Base-by-base conservation (phyloP, 2,329 filamentous ascomycete genomes). In the Decorospora gaudefroyi region DNA sequence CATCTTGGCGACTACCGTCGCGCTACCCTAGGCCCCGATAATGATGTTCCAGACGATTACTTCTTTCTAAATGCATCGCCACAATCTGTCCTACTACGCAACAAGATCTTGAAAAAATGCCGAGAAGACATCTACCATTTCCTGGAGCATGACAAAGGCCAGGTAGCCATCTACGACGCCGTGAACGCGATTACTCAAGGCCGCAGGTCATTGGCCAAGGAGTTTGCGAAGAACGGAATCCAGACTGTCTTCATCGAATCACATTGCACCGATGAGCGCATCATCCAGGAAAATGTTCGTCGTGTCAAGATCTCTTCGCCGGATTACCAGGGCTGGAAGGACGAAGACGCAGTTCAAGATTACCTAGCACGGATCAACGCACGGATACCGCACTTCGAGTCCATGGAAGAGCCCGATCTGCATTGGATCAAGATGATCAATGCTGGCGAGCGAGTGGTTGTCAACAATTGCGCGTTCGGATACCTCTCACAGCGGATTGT, bases 401-500 rank as follows among this genome's bases (percentile, higher is more conserved):
- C 90, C 1, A 97, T 99, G 90, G 82, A 91, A 61, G 93, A 99
- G 70, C 79, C 81, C 19, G 91, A 97, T 56, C 79, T 99, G 52
- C 96, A 97, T 69, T 99, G 92, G 74, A 92, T 99, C 74, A 96
- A 96, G 76, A 96, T 99, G 92, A 95, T 97, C 68, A 99, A 99
- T 59, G 93, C 93, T 6, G 93, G 93, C 30, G 84, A 92, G 65
- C 85, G 90, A 57, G 87, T 99, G 65, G 87, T 92, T 60, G 92
- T 97, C 72, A 99, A 99, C 75, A 96, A 97, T 57, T 88, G 93
- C 68, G 91, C 87, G 65, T 97, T 99, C 70, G 92, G 91, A 60
- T 99, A 99, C 66, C 80, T 99, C 21, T 95, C 91, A 0, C 91
- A 99, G 69, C 85, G 93, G 49, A 99, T 99, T 56, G 92, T 99